phyloP scores from a whole-genome alignment of 78 protist genomes.

The Dictyostelium capitatum region DNA sequence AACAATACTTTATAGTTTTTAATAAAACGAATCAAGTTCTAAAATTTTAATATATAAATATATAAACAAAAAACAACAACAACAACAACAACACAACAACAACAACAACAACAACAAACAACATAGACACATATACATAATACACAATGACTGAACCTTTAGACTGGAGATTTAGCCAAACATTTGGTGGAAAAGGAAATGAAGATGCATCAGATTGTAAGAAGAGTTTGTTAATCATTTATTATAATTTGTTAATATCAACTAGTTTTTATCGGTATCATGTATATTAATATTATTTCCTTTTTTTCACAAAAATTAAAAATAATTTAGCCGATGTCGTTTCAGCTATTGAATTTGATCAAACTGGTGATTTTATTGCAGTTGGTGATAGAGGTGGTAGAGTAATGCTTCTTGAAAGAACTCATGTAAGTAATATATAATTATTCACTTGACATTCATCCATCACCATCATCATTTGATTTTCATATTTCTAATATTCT shows the following conservation, averaged over 20 bases:
- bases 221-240: background rate
- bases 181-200: slow-evolving; percentile 78
- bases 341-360: slow-evolving; percentile 95
- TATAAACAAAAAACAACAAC: background rate
- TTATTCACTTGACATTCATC: no score
- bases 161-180: slow-evolving; percentile 88
- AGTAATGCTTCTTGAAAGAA: slow-evolving; percentile 89
- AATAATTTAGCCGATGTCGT: slow-evolving; percentile 93
- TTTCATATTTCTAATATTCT: background rate
- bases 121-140: background rate
- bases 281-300: background rate
- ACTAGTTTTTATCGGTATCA: no score
- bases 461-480: background rate
- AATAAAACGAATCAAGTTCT: no score
- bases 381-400: slow-evolving; percentile 98
- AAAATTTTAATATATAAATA: background rate
- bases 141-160: slow-evolving; percentile 46
- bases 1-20: background rate
- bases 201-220: slow-evolving; percentile 83
- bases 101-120: background rate
- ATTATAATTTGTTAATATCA: no score
- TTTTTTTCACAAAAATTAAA: background rate
- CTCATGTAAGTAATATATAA: slow-evolving; percentile 13
- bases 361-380: slow-evolving; percentile 96
- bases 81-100: background rate